A percentile compares a stretch with the other conserved stretches of the same genome.
phyloP scores from a whole-genome alignment of 495 filamentous ascomycete species.

The Neurospora sp. region DNA sequence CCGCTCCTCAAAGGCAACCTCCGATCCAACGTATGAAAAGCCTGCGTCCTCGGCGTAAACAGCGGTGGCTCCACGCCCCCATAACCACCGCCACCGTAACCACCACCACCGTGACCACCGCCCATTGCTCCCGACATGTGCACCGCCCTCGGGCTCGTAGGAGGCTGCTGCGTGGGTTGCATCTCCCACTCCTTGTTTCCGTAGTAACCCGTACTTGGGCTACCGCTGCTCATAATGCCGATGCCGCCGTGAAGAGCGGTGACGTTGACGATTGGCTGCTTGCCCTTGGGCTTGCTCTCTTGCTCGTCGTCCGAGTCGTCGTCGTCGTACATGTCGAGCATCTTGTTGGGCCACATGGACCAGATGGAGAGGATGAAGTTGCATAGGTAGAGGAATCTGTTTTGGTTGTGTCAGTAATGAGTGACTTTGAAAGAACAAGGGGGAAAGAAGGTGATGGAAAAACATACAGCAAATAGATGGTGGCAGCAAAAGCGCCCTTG shows the following conservation, averaged over 20 bases:
- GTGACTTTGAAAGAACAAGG: not conserved
- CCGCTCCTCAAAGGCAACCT: constrained; percentile 26
- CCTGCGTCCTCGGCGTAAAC: constrained; percentile 44
- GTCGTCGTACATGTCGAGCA: constrained; percentile 25
- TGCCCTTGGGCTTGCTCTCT: not conserved
- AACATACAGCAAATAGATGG: constrained; percentile 61
- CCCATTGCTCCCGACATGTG: constrained; percentile 2
- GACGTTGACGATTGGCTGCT: constrained; percentile 3
- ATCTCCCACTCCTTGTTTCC: constrained; percentile 32
- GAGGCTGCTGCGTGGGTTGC: constrained; percentile 20
- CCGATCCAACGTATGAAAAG: constrained; percentile 43
- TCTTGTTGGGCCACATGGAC: constrained; percentile 49
- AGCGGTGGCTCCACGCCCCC: constrained; percentile 11
- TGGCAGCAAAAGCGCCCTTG: constrained; percentile 62
- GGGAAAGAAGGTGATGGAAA: not conserved
- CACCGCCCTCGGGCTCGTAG: not conserved
- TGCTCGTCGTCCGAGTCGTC: constrained; percentile 28
- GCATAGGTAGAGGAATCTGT: constrained; percentile 44
- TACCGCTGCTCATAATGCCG: not conserved
- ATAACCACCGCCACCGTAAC: not conserved
- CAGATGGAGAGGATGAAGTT: constrained; percentile 46
- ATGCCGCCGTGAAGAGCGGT: not conserved
- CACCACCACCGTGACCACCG: not conserved
- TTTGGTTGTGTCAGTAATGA: not conserved
- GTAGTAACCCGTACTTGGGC: constrained; percentile 5